A percentile compares a stretch with the other conserved stretches of the same genome.
These are phyloP conservation scores for Hansenula sp. DNA, from an alignment of 1,139 yeast genomes.

Conservation along the genomic window DNA sequence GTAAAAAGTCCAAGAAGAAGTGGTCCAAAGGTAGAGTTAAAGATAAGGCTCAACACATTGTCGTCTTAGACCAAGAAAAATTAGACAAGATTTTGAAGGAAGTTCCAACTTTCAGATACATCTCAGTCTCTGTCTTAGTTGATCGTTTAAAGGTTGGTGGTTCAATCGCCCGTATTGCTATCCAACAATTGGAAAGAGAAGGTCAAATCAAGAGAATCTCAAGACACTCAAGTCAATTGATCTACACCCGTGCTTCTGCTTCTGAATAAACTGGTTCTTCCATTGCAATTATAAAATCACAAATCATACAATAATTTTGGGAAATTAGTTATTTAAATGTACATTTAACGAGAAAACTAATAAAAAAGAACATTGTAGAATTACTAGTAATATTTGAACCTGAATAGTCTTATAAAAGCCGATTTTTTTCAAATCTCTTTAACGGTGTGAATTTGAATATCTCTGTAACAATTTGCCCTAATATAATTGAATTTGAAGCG, in stretches of 20 bases:
- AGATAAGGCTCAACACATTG: slow-evolving; percentile 99
- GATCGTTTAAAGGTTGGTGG: slow-evolving; percentile 99
- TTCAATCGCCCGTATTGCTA: slow-evolving; percentile 97
- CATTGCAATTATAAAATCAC: slow-evolving; percentile 6
- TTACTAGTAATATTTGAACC: neutral
- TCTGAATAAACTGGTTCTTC: slow-evolving; percentile 37
- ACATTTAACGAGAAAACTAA: slow-evolving; percentile 19
- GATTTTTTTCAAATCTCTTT: too few species aligned
- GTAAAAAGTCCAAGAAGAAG: slow-evolving; percentile 99
- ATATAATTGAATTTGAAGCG: too few species aligned
- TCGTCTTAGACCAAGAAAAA: slow-evolving; percentile 95
- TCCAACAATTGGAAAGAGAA: slow-evolving; percentile 90
- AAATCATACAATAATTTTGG: slow-evolving; percentile 4
- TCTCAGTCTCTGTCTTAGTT: slow-evolving; percentile 95
- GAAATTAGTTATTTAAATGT: slow-evolving; percentile 12
- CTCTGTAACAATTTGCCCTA: too few species aligned
- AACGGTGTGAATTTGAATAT: too few species aligned
- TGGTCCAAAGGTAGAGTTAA: slow-evolving; percentile 99
- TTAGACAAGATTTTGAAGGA: slow-evolving; percentile 99
- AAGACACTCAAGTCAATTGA: slow-evolving; percentile 94
- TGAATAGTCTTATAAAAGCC: too few species aligned
- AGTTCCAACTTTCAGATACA: slow-evolving; percentile 98
- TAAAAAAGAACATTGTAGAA: neutral
- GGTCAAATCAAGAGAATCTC: slow-evolving; percentile 95
- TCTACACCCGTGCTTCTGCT: slow-evolving; percentile 83